Conservation (phyloP, 495 filamentous ascomycete species). For the Cercophora samala region DNA sequence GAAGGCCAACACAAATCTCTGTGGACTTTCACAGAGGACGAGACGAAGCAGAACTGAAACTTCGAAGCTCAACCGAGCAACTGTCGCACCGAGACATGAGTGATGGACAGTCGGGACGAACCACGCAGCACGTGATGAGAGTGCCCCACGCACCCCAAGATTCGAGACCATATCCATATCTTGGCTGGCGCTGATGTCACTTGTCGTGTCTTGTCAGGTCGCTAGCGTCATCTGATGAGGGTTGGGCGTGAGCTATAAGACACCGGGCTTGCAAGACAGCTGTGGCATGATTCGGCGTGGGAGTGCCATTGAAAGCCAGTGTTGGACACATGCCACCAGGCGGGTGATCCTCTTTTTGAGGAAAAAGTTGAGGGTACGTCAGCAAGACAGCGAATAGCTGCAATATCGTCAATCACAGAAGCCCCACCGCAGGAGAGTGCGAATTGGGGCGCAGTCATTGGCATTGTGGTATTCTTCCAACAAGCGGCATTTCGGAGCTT, state of each 20-base stretch:
- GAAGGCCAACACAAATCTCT: neutral
- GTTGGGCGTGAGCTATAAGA: neutral
- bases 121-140: neutral
- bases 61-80: neutral
- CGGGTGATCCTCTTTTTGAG: neutral
- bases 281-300: neutral
- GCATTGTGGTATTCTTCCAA: neutral
- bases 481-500: neutral
- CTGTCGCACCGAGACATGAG: neutral
- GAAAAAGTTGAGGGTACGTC: too few species aligned
- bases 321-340: neutral
- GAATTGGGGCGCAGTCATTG: neutral
- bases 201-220: neutral
- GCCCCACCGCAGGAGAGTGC: neutral
- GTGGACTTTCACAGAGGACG: neutral
- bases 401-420: neutral
- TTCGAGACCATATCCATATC: neutral
- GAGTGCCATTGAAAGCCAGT: neutral
- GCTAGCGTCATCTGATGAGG: neutral
- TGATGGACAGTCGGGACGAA: neutral
- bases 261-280: neutral
- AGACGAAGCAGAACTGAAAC: neutral
- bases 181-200: slow-evolving; percentile 6
- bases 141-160: neutral
- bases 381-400: neutral